Percentiles rank a stretch among this genome's conserved stretches.
Conservation (phyloP, 1,284 basidiomycete species). For the Pyrrhoderma noxium region DNA sequence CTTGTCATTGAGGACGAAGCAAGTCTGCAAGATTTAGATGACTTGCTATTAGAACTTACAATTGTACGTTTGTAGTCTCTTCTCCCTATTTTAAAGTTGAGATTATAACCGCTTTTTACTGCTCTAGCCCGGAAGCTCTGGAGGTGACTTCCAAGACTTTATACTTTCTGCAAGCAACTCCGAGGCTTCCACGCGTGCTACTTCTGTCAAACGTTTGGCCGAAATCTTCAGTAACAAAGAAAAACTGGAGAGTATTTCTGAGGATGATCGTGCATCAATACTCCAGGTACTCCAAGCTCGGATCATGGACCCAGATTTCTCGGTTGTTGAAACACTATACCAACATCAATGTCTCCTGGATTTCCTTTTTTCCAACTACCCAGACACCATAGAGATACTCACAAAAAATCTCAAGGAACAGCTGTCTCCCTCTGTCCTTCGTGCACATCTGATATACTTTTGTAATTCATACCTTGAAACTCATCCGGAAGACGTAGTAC, state of each 20-base stretch:
- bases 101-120: background rate
- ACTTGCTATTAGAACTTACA: conserved; percentile 48
- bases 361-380: conserved; percentile 33
- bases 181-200: conserved; percentile 41
- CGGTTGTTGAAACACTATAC: conserved; percentile 66
- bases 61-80: conserved; percentile 32
- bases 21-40: conserved; percentile 37
- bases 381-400: conserved; percentile 46
- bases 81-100: background rate
- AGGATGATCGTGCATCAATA: conserved; percentile 39
- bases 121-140: conserved; percentile 5
- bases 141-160: conserved; percentile 28
- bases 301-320: conserved; percentile 52
- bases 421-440: conserved; percentile 23
- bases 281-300: conserved; percentile 52
- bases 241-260: conserved; percentile 17
- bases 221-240: conserved; percentile 26
- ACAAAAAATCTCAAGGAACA: conserved; percentile 31
- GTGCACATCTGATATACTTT: conserved; percentile 32
- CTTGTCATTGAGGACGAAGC: conserved; percentile 33
- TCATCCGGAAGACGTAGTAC: conserved; percentile 30
- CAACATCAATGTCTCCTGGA: conserved; percentile 27
- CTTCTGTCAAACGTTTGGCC: conserved; percentile 46
- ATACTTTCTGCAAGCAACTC: conserved; percentile 50
- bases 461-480: conserved; percentile 24